Conservation (phyloP, 2,329 filamentous ascomycete species). For the Xylaria sp. region DNA sequence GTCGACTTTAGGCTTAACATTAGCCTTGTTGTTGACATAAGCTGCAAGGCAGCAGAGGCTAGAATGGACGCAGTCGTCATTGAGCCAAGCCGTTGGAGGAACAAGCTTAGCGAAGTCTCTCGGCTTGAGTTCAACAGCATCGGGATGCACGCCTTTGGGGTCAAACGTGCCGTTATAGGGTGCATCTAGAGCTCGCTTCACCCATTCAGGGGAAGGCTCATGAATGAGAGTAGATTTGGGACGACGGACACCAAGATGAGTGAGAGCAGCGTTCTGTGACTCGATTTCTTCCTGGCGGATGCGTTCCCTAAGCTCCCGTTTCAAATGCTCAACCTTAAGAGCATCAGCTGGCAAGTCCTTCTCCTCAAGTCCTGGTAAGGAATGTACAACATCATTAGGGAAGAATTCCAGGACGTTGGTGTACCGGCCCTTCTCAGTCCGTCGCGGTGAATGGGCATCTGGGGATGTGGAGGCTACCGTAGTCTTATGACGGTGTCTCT, state of each 20-base stretch:
- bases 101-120: slow-evolving; percentile 75
- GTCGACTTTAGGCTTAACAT: slow-evolving; percentile 59
- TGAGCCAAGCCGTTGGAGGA: slow-evolving; percentile 72
- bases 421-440: slow-evolving; percentile 34
- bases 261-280: slow-evolving; percentile 30
- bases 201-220: slow-evolving; percentile 42
- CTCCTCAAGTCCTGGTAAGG: slow-evolving; percentile 43
- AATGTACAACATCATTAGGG: slow-evolving; percentile 40
- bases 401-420: slow-evolving; percentile 42
- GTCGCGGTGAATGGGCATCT: not conserved
- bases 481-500: slow-evolving; percentile 16
- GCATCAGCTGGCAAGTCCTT: slow-evolving; percentile 28
- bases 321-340: slow-evolving; percentile 35
- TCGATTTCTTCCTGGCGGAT: slow-evolving; percentile 33
- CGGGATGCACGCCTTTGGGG: slow-evolving; percentile 50
- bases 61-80: slow-evolving; percentile 80
- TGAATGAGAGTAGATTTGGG: slow-evolving; percentile 40
- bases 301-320: slow-evolving; percentile 31
- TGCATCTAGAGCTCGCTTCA: slow-evolving; percentile 38
- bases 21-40: slow-evolving; percentile 67
- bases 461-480: not conserved
- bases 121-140: slow-evolving; percentile 61
- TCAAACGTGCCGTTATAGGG: slow-evolving; percentile 30
- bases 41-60: slow-evolving; percentile 70
- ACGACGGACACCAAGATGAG: slow-evolving; percentile 42